These are phyloP conservation scores for Warburgia ugandensis DNA, from an alignment of 164 flowering plant species.

Conservation along the genomic window DNA sequence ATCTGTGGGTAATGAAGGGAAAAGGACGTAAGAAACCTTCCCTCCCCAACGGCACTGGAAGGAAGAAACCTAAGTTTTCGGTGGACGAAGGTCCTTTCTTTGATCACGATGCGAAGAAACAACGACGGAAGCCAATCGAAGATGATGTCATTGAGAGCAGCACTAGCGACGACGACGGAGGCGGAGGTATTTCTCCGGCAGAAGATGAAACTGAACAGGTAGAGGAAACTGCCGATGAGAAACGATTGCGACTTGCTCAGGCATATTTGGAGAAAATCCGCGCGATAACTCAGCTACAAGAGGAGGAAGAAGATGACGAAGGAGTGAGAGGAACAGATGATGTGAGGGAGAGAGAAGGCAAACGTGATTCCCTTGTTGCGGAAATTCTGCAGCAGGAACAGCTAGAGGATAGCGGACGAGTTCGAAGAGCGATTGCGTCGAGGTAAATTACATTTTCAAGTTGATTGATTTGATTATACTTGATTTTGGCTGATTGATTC, in stretches of 20 bases:
- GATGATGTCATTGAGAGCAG: conserved; percentile 6
- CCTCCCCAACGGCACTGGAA: not conserved
- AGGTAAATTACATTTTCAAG: conserved; percentile 47
- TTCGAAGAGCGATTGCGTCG: conserved; percentile 57
- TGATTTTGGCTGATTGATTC: too few relatives aligned
- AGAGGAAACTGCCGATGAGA: conserved; percentile 15
- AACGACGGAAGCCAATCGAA: not conserved
- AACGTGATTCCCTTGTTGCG: conserved; percentile 51
- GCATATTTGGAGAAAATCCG: conserved; percentile 6
- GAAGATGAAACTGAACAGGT: not conserved
- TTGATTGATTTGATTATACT: too few relatives aligned
- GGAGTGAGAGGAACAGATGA: conserved; percentile 33
- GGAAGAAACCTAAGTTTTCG: conserved; percentile 5
- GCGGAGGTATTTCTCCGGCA: too few relatives aligned
- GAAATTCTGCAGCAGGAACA: conserved; percentile 61
- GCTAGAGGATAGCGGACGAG: conserved; percentile 73
- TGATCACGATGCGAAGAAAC: not conserved
- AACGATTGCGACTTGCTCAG: conserved; percentile 10
- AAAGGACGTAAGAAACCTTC: conserved; percentile 1
- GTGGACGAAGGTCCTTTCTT: conserved; percentile 8
- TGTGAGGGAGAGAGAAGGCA: conserved; percentile 21
- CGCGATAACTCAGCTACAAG: not conserved
- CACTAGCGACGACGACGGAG: not conserved
- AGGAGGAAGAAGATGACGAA: conserved; percentile 8
- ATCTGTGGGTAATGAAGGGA: too few relatives aligned